phyloP scores from a whole-genome alignment of 176 grass and related monocot species.

The Avena atlantica region DNA sequence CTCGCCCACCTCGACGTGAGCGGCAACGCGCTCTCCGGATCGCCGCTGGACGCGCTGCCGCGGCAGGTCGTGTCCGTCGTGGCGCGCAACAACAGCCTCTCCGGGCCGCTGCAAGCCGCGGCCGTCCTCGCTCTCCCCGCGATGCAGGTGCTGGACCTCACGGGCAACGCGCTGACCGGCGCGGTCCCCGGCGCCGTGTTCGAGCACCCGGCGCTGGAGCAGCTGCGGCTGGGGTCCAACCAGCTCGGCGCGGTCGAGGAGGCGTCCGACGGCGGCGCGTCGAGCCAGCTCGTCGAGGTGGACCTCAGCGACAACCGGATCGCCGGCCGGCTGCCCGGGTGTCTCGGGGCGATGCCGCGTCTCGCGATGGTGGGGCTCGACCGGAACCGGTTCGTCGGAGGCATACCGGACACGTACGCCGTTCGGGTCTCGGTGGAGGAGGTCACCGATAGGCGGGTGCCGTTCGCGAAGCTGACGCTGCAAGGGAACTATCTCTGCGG shows the following conservation, averaged over 20 bases:
- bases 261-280: slow-evolving; percentile 16
- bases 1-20: slow-evolving; percentile 56
- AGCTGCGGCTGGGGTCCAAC: slow-evolving; percentile 55
- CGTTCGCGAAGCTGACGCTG: slow-evolving; percentile 55
- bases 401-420: slow-evolving; percentile 54
- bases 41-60: slow-evolving; percentile 44
- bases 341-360: slow-evolving; percentile 47
- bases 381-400: slow-evolving; percentile 60
- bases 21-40: slow-evolving; percentile 47
- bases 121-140: slow-evolving; percentile 25
- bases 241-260: slow-evolving; percentile 36
- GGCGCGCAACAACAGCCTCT: slow-evolving; percentile 46
- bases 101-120: slow-evolving; percentile 14
- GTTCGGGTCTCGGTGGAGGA: slow-evolving; percentile 31
- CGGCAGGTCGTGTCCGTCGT: slow-evolving; percentile 31
- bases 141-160: slow-evolving; percentile 60
- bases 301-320: slow-evolving; percentile 57
- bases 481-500: slow-evolving; percentile 58
- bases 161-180: slow-evolving; percentile 45
- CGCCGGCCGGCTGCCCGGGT: slow-evolving; percentile 40
- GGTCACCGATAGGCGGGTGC: slow-evolving; percentile 26
- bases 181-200: slow-evolving; percentile 46
- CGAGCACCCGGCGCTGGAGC: slow-evolving; percentile 60
- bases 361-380: slow-evolving; percentile 55
- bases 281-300: slow-evolving; percentile 50